Conservation (phyloP, 129 eudicot species). For the Flaveria brownii region DNA sequence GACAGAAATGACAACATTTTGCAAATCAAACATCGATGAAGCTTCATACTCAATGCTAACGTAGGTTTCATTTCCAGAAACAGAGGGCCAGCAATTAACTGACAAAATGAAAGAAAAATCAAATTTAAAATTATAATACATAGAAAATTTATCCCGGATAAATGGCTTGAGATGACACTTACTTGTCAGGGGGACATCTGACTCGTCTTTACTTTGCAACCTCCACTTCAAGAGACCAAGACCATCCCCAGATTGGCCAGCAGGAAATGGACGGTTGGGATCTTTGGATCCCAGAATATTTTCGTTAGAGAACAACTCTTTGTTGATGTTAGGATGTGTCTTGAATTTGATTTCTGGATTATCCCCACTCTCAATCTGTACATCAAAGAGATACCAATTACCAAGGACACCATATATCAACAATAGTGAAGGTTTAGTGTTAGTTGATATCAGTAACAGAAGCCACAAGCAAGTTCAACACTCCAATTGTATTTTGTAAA, state of each 20-base stretch:
- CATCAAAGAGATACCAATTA: neutral
- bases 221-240: slow-evolving; percentile 88
- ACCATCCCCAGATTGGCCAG: slow-evolving; percentile 85
- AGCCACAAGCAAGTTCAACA: slow-evolving; percentile 9
- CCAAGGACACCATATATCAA: neutral
- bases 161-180: slow-evolving; percentile 32
- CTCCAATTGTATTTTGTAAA: neutral
- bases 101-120: slow-evolving; percentile 16
- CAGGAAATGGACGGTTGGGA: slow-evolving; percentile 85
- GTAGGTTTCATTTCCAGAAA: slow-evolving; percentile 93
- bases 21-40: slow-evolving; percentile 73
- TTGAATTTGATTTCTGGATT: slow-evolving; percentile 78
- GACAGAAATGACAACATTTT: slow-evolving; percentile 85
- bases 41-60: slow-evolving; percentile 96
- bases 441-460: slow-evolving; percentile 13
- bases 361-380: slow-evolving; percentile 82
- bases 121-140: neutral
- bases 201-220: slow-evolving; percentile 86
- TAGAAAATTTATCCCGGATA: neutral
- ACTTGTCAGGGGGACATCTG: slow-evolving; percentile 79
- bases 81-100: slow-evolving; percentile 99
- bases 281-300: slow-evolving; percentile 91
- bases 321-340: slow-evolving; percentile 94
- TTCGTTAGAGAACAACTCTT: slow-evolving; percentile 75
- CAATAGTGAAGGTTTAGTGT: neutral